Evolutionary conservation across 352 stramenopile species (phyloP), one percentile per base, ranked within the genome.

Genomic region (Phytophthora pisi): DNA sequence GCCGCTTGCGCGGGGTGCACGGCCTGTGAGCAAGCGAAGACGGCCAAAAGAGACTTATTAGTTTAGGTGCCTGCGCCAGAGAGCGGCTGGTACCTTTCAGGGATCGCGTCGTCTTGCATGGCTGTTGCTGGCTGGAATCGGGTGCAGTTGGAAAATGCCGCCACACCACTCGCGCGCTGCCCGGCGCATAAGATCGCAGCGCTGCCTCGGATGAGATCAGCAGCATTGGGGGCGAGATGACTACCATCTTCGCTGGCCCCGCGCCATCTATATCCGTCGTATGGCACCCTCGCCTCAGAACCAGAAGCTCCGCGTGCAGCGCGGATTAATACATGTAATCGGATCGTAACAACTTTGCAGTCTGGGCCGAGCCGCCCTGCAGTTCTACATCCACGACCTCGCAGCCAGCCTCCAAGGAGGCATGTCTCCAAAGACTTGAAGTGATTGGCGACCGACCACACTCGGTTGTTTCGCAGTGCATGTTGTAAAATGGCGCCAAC

Each of bases 1-100:
- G 68, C 6, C 79, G 84, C 75, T 91, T 90, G 24, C 78, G 74
- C 11, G 82, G 82, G 13, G 78, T 92, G 66, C 82, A 92, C 1
- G 82, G 80, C 51, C 82, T 92, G 53, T 23, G 36, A 43, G 30
- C 30, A 43, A 16, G 9, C 36, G 57, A 9, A 54, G 36, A 24
- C 31, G 30, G 10, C 6, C 42, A 50, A 15, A 54, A 46, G 42
- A 51, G 49, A 26, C 24, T 18, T 52, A 23, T 30, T 57, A 45
- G 23, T 10, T 40, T 9, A 18, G 47, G 49, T 52, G 53, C 46
- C 38, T 1, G 11, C 10, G 11, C 10, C 4, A 47, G 34, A 57
- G n/a, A 24, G 18, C 9, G 30, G 43, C 34, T 43, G 49, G 13
- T 66, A 70, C 66, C 61, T 58, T 59, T 74, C 61, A 7, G 55